These are phyloP conservation scores for Globisporangium yorkense DNA, from an alignment of 352 stramenopile species.

Conservation along the genomic window DNA sequence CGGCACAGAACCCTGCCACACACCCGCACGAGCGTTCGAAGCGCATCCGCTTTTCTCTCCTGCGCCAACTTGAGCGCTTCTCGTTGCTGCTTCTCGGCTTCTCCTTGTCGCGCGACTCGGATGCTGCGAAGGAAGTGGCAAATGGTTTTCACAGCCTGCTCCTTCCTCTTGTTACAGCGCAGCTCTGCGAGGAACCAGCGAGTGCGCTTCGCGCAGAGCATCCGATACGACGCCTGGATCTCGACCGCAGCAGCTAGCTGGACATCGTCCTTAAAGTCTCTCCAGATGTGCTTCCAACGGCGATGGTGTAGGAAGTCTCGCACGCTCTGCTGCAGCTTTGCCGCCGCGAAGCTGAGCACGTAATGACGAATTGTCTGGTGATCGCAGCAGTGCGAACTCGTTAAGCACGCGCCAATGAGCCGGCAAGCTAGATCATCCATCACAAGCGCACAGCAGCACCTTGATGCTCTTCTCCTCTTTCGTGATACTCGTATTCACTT, in stretches of 20 bases:
- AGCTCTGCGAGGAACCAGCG: slow-evolving; percentile 24
- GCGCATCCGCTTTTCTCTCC: slow-evolving; percentile 4
- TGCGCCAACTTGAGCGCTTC: slow-evolving; percentile 6
- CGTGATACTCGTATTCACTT: slow-evolving; percentile 30
- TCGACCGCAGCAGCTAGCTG: slow-evolving; percentile 30
- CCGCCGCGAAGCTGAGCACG: slow-evolving; percentile 31
- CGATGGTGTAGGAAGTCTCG: slow-evolving; percentile 29
- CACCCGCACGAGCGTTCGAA: slow-evolving; percentile 4
- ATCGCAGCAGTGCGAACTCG: not conserved
- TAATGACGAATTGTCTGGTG: slow-evolving; percentile 35
- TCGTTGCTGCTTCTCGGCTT: not conserved
- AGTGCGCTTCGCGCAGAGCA: slow-evolving; percentile 21
- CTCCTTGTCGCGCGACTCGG: slow-evolving; percentile 4
- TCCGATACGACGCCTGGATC: slow-evolving; percentile 40
- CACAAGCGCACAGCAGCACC: slow-evolving; percentile 13
- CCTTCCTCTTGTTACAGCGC: slow-evolving; percentile 9
- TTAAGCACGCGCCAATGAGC: not conserved
- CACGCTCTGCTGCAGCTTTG: slow-evolving; percentile 33
- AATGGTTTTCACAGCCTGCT: slow-evolving; percentile 20
- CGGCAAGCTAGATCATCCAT: slow-evolving; percentile 2
- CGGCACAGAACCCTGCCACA: slow-evolving; percentile 14
- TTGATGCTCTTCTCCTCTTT: slow-evolving; percentile 42
- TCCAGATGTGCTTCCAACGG: slow-evolving; percentile 36
- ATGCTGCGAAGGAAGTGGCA: slow-evolving; percentile 24
- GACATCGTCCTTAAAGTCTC: slow-evolving; percentile 29